Conservation (phyloP, 306 rosid species). For the Acmispon strigosus region DNA sequence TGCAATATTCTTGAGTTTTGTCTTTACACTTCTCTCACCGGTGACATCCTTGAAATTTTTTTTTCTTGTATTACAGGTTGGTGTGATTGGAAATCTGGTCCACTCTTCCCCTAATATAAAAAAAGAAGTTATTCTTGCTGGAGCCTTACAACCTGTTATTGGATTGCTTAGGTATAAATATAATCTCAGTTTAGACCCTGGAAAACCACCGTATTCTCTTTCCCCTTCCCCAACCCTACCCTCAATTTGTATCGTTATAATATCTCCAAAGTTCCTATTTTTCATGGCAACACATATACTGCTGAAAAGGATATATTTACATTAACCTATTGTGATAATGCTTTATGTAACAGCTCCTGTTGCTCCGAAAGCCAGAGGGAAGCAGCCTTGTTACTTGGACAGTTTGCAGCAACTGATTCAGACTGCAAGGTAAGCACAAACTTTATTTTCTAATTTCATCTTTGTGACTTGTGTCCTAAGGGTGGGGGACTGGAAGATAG, state of each 20-base stretch:
- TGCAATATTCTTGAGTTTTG: background rate
- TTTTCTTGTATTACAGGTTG: constrained; percentile 57
- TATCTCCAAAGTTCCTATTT: background rate
- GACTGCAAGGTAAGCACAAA: constrained; percentile 73
- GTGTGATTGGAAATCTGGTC: constrained; percentile 96
- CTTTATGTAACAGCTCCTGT: constrained; percentile 57
- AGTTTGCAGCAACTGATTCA: constrained; percentile 98
- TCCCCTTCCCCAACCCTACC: background rate
- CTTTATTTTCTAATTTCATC: background rate
- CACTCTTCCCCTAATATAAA: constrained; percentile 96
- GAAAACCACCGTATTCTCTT: background rate
- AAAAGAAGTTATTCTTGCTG: constrained; percentile 94
- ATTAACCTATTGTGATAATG: constrained; percentile 15
- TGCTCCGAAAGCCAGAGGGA: constrained; percentile 98
- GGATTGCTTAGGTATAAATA: constrained; percentile 72
- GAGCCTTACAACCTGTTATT: constrained; percentile 96
- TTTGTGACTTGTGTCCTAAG: background rate
- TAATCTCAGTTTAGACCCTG: background rate
- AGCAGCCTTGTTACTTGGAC: constrained; percentile 96
- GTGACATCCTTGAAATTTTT: constrained; percentile 16
- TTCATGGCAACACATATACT: background rate
- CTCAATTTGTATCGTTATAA: background rate
- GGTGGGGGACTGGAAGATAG: background rate
- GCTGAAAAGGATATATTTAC: background rate
- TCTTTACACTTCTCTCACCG: constrained; percentile 11